Base-by-base conservation (phyloP, 768 basidiomycete species). In the Russula brevipes region DNA sequence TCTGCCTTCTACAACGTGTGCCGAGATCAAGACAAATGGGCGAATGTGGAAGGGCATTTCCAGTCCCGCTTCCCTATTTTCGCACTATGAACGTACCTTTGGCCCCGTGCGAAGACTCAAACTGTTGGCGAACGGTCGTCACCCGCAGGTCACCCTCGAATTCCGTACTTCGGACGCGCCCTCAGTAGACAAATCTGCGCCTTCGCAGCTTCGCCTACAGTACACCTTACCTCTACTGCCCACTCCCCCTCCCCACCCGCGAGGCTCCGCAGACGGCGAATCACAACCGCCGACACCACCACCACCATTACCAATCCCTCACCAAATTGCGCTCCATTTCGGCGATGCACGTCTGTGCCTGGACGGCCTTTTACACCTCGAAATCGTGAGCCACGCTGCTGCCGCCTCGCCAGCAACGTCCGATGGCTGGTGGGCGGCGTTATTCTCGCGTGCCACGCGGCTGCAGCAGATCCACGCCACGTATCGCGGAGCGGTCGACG, bases 41-140 rank as follows among this genome's bases (percentile, higher is more conserved):
- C 36, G 12, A 11, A 33, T 16, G 11, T 56, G 54, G 47, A n/a
- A 31, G 9, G 36, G 42, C 19, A 19, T 44, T 33, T 12, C 55
- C 42, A 11, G 14, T n/a, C 12, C 44, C 45, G 14, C 33, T 6
- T 6, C 31, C 11, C 14, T 50, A 0, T 31, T 56, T 24, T 49
- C 54, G 9, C 60, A 50, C 16, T 56, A 50, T 11, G 60, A 56
- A 6, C 31, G 19, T 19, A 44, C 47, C 11, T 61, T 55, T 10
- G 60, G 54, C 17, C 60, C 60, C 7, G 31, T 61, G 12, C 53
- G 60, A 47, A 61, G 60, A n/a, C 54, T 61, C 39, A 50, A 50
- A 35, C 38, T 61, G 5, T 19, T 50, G 7, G 50, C 31, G n/a
- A 56, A 54, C 47, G 54, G 46, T 16, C 36, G 30, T 42, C 35